Conservation (phyloP, 345 rosid genomes). For the Camelina hispida region DNA sequence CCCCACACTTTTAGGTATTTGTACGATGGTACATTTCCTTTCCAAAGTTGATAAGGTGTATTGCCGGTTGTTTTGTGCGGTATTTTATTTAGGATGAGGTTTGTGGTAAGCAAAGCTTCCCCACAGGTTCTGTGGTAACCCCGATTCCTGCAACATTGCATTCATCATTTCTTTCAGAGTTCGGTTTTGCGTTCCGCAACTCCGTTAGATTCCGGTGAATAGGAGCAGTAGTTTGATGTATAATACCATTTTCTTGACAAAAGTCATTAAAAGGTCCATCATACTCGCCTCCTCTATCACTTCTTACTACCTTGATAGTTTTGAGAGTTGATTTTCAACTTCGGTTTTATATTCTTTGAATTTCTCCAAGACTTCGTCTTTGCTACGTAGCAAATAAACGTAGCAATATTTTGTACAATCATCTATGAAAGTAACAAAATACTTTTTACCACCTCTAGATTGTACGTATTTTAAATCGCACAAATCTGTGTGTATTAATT, state of each 20-base stretch:
- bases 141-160: not conserved
- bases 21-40: not conserved
- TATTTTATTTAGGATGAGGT: not conserved
- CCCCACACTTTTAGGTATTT: not conserved
- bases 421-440: no score
- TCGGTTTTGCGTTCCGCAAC: not conserved
- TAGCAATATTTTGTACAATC: no score
- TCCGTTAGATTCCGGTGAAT: not conserved
- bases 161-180: not conserved
- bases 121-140: not conserved
- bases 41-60: not conserved
- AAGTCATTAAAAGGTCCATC: not conserved
- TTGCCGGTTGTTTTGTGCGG: not conserved
- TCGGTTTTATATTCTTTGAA: no score
- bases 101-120: not conserved
- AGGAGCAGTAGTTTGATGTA: not conserved
- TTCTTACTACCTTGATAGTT: no score
- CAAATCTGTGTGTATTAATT: not conserved
- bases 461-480: not conserved
- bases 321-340: no score
- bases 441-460: no score
- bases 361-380: no score
- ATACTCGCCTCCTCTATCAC: not conserved
- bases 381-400: no score
- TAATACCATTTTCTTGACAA: not conserved